Evolutionary conservation across 2,329 filamentous ascomycete species (phyloP), one percentile per base, ranked within the genome.

Genomic region (Gaeumannomyces sp.): DNA sequence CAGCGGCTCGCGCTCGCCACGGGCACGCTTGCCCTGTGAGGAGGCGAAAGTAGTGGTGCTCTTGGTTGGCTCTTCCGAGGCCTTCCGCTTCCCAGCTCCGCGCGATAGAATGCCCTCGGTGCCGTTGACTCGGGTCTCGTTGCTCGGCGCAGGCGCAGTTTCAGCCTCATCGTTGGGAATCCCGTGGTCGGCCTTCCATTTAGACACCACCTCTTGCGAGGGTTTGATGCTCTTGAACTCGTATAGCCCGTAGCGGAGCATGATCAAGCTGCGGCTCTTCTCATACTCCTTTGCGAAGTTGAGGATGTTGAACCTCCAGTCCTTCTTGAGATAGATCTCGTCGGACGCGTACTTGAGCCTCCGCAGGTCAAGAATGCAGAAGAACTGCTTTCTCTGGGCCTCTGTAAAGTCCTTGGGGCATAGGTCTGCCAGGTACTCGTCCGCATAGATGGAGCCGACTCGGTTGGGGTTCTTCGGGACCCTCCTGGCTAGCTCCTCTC

Each of bases 211-310:
- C 56, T 85, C 82, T 66, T 81, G 81, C 0, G 84, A 85, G 1
- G 84, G 83, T 70, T 85, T 85, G 58, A 86, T 80, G 25, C 83
- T 86, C 75, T 86, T 85, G 75, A 87, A 87, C 70, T 86, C 82
- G 70, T 87, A 87, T 1, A 87, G 79, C 2, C 84, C 85, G 67
- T 87, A 87, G 61, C 84, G 83, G 65, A 87, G 71, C 74, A 87
- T 81, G 65, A 87, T 86, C 59, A 87, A 75, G 69, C 83, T 85
- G 61, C 85, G 79, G 71, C 84, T 87, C 77, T 87, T 87, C 72
- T 87, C 85, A 67, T 85, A 87, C 72, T 87, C 85, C 72, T 86
- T 87, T 56, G 85, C 84, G 65, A 87, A 87, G 72, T 86, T 87
- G 68, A 83, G 72, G 25, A 87, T 81, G 68, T 87, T 87, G 64